These are phyloP conservation scores for Diaporthe australafricana DNA, from an alignment of 2,329 filamentous ascomycete genomes.

Conservation along the genomic window DNA sequence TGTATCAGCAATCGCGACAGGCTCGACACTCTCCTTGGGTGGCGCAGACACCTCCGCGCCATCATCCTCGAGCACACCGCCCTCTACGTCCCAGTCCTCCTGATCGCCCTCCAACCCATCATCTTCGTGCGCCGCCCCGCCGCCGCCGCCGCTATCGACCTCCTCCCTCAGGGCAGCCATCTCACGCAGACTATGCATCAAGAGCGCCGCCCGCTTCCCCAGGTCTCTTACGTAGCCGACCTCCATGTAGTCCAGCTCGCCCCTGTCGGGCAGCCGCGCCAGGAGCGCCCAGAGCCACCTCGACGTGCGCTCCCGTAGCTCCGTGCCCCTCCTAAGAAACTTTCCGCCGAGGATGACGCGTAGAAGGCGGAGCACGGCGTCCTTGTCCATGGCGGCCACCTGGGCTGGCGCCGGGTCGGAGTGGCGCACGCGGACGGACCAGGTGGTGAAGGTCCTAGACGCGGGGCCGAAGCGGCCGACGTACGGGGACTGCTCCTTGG, in stretches of 20 bases:
- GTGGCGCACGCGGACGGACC: slow-evolving; percentile 63
- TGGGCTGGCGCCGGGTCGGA: slow-evolving; percentile 70
- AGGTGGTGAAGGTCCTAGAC: slow-evolving; percentile 61
- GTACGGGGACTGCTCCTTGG: slow-evolving; percentile 45
- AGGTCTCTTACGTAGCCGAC: slow-evolving; percentile 82
- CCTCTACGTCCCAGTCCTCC: slow-evolving; percentile 55
- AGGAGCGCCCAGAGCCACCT: slow-evolving; percentile 89
- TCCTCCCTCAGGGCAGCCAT: slow-evolving; percentile 60
- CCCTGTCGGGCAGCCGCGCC: slow-evolving; percentile 78
- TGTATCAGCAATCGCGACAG: background rate
- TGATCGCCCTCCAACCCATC: slow-evolving; percentile 55
- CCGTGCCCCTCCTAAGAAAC: slow-evolving; percentile 69
- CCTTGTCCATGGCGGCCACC: slow-evolving; percentile 73
- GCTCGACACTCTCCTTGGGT: background rate
- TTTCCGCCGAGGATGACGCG: slow-evolving; percentile 73
- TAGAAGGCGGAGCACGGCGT: slow-evolving; percentile 74
- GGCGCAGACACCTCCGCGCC: slow-evolving; percentile 38
- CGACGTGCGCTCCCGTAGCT: slow-evolving; percentile 75
- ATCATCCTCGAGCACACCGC: slow-evolving; percentile 50
- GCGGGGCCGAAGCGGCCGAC: slow-evolving; percentile 65
- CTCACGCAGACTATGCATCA: slow-evolving; percentile 66
- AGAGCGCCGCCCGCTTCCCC: slow-evolving; percentile 78
- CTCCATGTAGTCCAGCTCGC: slow-evolving; percentile 80
- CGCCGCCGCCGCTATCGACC: slow-evolving; percentile 52
- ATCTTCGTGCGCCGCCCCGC: slow-evolving; percentile 52